Conservation (phyloP, 2,329 filamentous ascomycete species). For the Sporothrix globosa region DNA sequence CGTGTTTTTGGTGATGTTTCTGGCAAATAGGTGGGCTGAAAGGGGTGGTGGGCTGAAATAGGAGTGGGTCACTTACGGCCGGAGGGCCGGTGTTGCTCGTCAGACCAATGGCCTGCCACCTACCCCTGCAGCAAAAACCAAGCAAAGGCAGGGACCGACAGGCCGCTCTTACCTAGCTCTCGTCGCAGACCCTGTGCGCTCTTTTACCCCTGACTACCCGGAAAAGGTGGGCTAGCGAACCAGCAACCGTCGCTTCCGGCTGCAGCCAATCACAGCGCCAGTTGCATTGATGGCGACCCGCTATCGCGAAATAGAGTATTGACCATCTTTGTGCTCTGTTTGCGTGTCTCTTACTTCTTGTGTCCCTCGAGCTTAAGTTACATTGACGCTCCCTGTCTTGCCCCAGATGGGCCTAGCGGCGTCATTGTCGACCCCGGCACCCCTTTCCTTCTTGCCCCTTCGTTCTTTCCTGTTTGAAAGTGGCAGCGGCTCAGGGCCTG, state of each 20-base stretch:
- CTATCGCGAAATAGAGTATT: slow-evolving; percentile 17
- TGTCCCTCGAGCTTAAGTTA: slow-evolving; percentile 19
- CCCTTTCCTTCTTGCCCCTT: slow-evolving; percentile 12
- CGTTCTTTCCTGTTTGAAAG: slow-evolving; percentile 20
- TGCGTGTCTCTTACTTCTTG: slow-evolving; percentile 15
- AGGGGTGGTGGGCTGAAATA: too few species aligned
- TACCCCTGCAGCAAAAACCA: slow-evolving; percentile 15
- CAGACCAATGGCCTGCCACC: neutral
- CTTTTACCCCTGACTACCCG: slow-evolving; percentile 27
- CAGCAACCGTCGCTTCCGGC: slow-evolving; percentile 5
- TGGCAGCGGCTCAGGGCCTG: neutral
- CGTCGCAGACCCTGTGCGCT: slow-evolving; percentile 14
- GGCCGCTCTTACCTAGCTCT: neutral
- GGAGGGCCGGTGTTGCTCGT: neutral
- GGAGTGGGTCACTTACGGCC: too few species aligned
- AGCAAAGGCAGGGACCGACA: neutral
- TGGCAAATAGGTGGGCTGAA: too few species aligned
- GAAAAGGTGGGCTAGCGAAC: neutral
- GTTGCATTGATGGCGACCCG: neutral
- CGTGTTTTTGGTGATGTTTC: too few species aligned
- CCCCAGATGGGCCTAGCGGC: slow-evolving; percentile 25
- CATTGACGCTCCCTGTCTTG: slow-evolving; percentile 19
- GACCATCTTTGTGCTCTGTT: too few species aligned
- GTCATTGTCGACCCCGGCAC: slow-evolving; percentile 1
- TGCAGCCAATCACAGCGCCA: slow-evolving; percentile 1